Evolutionary conservation across 1,284 basidiomycete genomes (phyloP), one percentile per base, ranked within the genome.

Genomic region (Ceratobasidium theobromae): DNA sequence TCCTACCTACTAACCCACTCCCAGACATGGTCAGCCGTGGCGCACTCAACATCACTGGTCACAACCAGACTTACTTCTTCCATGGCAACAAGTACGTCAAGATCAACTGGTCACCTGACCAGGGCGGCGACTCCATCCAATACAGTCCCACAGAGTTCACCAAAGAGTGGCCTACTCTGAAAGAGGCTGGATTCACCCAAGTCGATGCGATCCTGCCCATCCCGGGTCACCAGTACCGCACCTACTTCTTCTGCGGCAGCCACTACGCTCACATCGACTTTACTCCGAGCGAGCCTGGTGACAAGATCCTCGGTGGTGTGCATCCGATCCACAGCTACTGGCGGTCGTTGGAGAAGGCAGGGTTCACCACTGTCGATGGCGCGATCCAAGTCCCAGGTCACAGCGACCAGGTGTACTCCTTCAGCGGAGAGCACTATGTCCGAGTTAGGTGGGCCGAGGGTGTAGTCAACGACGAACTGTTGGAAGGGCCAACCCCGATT

Each of bases 21-120:
- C 4, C 27, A 64, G 60, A 64, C 49, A 64, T 64, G 60, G 46
- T 52, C 25, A 49, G 60, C 25, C 46, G 33, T 18, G 60, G 48
- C 8, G 60, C 60, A 2, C 23, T 53, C 49, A 64, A 64, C 49
- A 64, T 64, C 25, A 16, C 35, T 18, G 33, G 33, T 11, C 27
- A 18, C 30, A 43, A 41, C 35, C 23, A 52, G 48, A 27, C 48
- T 18, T 64, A 64, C 49, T 64, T 51, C 38, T 64, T 64, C 60
- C 51, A 52, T 43, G 60, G 60, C 35, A 38, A 51, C 60, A 64
- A 64, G 35, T 64, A 52, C 48, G 60, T 64, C 49, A 64, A 45
- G 25, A 35, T 52, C 49, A 21, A 64, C 35, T 64, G 60, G 60
- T 52, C 32, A 4, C 46, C 46, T 12, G 60, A 35, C 8, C 27